Conservation (phyloP, 2,329 filamentous ascomycete genomes). For the Chaetomiaceae sp. region DNA sequence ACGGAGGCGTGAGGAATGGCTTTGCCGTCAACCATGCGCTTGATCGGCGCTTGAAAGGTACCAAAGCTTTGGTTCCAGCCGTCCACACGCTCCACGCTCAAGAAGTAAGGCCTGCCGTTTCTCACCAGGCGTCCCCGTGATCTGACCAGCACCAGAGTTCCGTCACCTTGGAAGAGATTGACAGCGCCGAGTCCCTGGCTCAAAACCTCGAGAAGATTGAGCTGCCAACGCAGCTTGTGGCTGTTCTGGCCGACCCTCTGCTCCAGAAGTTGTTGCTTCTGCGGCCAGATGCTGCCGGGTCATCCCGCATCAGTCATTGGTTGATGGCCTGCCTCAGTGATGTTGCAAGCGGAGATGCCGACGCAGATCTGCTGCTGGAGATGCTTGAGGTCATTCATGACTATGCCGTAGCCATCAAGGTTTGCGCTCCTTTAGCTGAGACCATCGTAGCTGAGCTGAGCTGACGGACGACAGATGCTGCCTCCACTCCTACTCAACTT, state of each 20-base stretch:
- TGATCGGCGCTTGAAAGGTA: constrained; percentile 38
- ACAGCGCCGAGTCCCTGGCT: constrained; percentile 63
- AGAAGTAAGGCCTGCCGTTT: constrained; percentile 42
- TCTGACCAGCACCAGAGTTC: constrained; percentile 40
- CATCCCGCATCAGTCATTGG: constrained; percentile 54
- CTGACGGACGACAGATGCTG: constrained; percentile 33
- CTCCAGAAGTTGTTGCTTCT: constrained; percentile 72
- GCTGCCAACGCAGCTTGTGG: constrained; percentile 73
- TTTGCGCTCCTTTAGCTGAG: constrained; percentile 26
- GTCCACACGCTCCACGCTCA: constrained; percentile 70
- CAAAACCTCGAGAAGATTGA: constrained; percentile 71
- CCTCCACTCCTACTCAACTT: constrained; percentile 45
- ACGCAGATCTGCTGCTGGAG: constrained; percentile 44
- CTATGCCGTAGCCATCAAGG: constrained; percentile 53
- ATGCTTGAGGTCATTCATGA: constrained; percentile 50
- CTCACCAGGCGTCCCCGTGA: background rate
- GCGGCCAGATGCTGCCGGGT: constrained; percentile 47
- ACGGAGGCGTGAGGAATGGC: constrained; percentile 40
- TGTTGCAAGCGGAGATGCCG: constrained; percentile 45
- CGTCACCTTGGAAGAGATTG: constrained; percentile 70
- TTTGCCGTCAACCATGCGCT: constrained; percentile 60
- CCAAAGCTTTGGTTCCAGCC: constrained; percentile 52
- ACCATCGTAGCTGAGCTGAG: background rate
- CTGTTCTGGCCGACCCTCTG: constrained; percentile 67
- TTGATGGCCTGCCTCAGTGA: constrained; percentile 51